A percentile compares a stretch with the other conserved stretches of the same genome.
Conservation (phyloP, 192 early-diverging fungal species). For the Coemansia sp. region DNA sequence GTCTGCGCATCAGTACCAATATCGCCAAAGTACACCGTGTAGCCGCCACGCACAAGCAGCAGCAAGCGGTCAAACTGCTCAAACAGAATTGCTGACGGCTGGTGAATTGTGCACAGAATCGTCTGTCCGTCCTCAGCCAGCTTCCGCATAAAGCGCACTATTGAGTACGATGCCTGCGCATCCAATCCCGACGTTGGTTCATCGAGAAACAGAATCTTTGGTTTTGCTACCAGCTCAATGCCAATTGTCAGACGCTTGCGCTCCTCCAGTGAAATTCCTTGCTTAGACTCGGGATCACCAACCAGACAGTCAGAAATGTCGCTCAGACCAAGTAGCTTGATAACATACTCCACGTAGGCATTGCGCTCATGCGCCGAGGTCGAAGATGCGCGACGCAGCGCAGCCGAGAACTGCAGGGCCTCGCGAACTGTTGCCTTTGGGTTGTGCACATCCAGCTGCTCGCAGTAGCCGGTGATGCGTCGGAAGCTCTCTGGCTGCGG, state of each 20-base stretch:
- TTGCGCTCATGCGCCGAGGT: slow-evolving; percentile 64
- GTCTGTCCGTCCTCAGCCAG: slow-evolving; percentile 63
- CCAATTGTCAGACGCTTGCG: slow-evolving; percentile 82
- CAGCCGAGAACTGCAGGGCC: slow-evolving; percentile 62
- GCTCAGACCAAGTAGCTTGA: slow-evolving; percentile 70
- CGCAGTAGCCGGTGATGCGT: slow-evolving; percentile 73
- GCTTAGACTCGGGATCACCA: slow-evolving; percentile 65
- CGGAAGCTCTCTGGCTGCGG: slow-evolving; percentile 56
- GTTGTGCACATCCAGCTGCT: slow-evolving; percentile 78
- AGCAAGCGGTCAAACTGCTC: slow-evolving; percentile 79
- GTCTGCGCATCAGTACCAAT: slow-evolving; percentile 65
- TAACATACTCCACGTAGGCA: slow-evolving; percentile 70
- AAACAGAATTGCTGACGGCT: slow-evolving; percentile 76
- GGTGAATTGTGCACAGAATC: slow-evolving; percentile 79
- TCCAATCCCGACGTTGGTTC: slow-evolving; percentile 83
- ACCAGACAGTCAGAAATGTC: slow-evolving; percentile 68
- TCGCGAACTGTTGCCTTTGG: slow-evolving; percentile 67
- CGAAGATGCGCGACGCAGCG: slow-evolving; percentile 62
- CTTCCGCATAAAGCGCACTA: slow-evolving; percentile 68
- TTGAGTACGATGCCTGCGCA: slow-evolving; percentile 70
- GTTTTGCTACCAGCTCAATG: slow-evolving; percentile 75
- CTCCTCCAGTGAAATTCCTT: slow-evolving; percentile 82
- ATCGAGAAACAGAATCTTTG: slow-evolving; percentile 81
- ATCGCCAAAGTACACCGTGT: slow-evolving; percentile 81
- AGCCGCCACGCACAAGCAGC: slow-evolving; percentile 73